Percentiles rank a stretch among this genome's conserved stretches.
Conservation (phyloP, 257 asterid genomes). For the Solanum tacnaense region DNA sequence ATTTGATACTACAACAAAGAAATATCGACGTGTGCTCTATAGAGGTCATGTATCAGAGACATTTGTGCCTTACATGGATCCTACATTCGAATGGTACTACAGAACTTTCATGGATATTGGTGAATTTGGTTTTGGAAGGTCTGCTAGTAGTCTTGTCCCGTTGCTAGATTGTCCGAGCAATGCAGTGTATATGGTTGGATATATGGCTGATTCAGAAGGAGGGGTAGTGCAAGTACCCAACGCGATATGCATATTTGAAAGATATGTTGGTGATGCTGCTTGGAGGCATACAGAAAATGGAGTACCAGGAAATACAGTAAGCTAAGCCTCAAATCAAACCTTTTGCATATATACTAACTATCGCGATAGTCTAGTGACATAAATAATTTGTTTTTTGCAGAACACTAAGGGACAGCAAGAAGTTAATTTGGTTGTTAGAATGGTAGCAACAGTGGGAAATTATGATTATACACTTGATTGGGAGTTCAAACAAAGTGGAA, state of each 20-base stretch:
- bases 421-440: constrained; percentile 47
- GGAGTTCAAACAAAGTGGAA: constrained; percentile 76
- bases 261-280: constrained; percentile 36
- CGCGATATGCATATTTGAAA: constrained; percentile 54
- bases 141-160: constrained; percentile 46
- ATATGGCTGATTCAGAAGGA: constrained; percentile 52
- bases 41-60: constrained; percentile 70
- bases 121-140: constrained; percentile 68
- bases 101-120: constrained; percentile 72
- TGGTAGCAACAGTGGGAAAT: constrained; percentile 71
- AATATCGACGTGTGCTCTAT: constrained; percentile 44
- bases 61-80: constrained; percentile 81
- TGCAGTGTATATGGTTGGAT: constrained; percentile 49
- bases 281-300: constrained; percentile 66
- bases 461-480: constrained; percentile 70
- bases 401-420: constrained; percentile 42
- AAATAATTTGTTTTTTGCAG: constrained; percentile 18
- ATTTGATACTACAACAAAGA: constrained; percentile 12
- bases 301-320: neutral
- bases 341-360: neutral
- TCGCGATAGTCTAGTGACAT: neutral
- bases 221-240: constrained; percentile 17
- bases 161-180: constrained; percentile 45
- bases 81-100: constrained; percentile 50
- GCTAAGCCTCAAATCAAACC: neutral